A percentile compares a stretch with the other conserved stretches of the same genome.
phyloP scores from a whole-genome alignment of 305 asterid species.

The Fraxinus platypoda region DNA sequence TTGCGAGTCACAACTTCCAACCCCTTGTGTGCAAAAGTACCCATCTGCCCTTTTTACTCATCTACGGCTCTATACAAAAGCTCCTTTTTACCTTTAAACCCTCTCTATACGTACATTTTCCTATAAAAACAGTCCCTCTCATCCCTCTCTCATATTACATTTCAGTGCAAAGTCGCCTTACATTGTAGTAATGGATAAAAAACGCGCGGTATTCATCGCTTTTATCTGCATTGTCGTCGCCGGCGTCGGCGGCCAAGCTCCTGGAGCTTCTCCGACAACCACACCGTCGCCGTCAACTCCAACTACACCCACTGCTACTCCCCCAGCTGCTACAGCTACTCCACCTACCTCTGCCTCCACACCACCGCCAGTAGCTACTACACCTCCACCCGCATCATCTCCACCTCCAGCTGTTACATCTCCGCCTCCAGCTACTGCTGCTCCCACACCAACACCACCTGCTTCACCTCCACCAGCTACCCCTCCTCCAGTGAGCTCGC shows the following conservation, averaged over 20 bases:
- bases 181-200: constrained; percentile 41
- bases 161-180: constrained; percentile 14
- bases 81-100: constrained; percentile 9
- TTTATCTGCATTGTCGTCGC: constrained; percentile 52
- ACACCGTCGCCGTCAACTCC: constrained; percentile 36
- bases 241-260: constrained; percentile 53
- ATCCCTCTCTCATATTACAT: neutral
- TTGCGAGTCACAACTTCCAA: constrained; percentile 4
- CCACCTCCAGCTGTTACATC: constrained; percentile 36
- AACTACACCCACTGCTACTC: constrained; percentile 17
- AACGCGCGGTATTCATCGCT: constrained; percentile 25
- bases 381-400: constrained; percentile 41
- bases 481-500: constrained; percentile 18
- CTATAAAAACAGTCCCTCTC: constrained; percentile 26
- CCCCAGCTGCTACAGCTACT: constrained; percentile 23
- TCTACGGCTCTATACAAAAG: constrained; percentile 27
- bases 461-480: constrained; percentile 36
- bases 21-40: neutral
- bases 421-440: constrained; percentile 20
- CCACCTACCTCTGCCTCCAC: constrained; percentile 37
- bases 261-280: constrained; percentile 36
- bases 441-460: constrained; percentile 25
- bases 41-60: constrained; percentile 3
- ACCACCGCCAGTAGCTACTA: constrained; percentile 27
- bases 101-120: neutral